Conservation (phyloP, 306 rosid genomes). For the Urtica urens region DNA sequence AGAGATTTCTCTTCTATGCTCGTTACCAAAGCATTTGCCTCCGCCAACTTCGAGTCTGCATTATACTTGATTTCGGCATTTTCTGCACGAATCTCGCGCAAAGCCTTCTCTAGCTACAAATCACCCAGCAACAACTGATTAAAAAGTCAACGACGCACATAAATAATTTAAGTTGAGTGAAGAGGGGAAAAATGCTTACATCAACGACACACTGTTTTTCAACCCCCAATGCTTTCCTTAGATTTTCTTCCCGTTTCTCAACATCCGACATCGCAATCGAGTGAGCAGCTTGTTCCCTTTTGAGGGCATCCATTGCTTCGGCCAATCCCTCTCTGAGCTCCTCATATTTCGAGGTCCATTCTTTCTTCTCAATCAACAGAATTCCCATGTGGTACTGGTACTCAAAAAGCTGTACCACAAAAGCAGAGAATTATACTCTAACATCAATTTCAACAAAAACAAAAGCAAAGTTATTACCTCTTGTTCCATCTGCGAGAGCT, state of each 20-base stretch:
- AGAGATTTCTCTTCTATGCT: conserved; percentile 82
- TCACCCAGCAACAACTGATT: conserved; percentile 2
- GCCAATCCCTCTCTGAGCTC: conserved; percentile 43
- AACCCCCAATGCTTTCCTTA: conserved; percentile 85
- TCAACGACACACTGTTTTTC: conserved; percentile 90
- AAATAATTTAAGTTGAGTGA: background rate
- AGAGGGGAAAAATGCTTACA: conserved; percentile 45
- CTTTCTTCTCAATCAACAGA: conserved; percentile 93
- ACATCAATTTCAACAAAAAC: background rate
- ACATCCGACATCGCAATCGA: conserved; percentile 57
- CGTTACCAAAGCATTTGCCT: conserved; percentile 75
- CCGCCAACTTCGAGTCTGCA: conserved; percentile 79
- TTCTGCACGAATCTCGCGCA: conserved; percentile 83
- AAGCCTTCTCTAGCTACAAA: conserved; percentile 76
- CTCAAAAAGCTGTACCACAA: conserved; percentile 62
- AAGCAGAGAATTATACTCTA: background rate
- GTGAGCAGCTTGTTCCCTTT: conserved; percentile 62
- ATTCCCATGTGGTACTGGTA: conserved; percentile 96
- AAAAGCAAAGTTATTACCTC: conserved; percentile 40
- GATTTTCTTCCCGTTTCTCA: conserved; percentile 72
- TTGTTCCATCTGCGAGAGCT: conserved; percentile 47
- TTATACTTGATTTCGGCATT: conserved; percentile 77
- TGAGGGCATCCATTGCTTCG: conserved; percentile 56
- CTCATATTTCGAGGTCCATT: conserved; percentile 54
- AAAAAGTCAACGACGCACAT: background rate